These are phyloP conservation scores for Calocera viscosa DNA, from an alignment of 768 basidiomycete species.

Conservation along the genomic window DNA sequence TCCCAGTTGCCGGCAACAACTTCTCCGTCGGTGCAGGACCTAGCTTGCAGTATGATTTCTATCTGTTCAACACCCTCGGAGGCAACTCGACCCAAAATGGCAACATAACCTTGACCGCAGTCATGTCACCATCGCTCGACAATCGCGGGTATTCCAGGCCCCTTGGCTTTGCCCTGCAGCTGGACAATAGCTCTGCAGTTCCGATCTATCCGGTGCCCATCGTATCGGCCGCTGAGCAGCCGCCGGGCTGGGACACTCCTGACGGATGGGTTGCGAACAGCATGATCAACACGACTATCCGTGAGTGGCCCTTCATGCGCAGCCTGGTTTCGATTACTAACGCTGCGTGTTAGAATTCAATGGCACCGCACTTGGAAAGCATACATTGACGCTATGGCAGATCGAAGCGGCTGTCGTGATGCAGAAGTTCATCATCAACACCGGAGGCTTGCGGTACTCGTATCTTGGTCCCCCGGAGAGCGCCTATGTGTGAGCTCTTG, in stretches of 20 bases:
- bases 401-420: slow-evolving; percentile 49
- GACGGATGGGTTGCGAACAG: slow-evolving; percentile 46
- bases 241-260: neutral
- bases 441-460: slow-evolving; percentile 42
- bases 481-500: slow-evolving; percentile 18
- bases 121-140: slow-evolving; percentile 44
- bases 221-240: slow-evolving; percentile 20
- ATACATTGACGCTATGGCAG: slow-evolving; percentile 30
- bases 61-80: slow-evolving; percentile 40
- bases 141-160: slow-evolving; percentile 25
- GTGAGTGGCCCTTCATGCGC: slow-evolving; percentile 26
- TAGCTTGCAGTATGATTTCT: slow-evolving; percentile 56
- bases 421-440: slow-evolving; percentile 53
- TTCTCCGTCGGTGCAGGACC: slow-evolving; percentile 55
- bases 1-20: slow-evolving; percentile 36
- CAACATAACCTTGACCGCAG: slow-evolving; percentile 40
- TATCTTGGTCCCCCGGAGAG: slow-evolving; percentile 58
- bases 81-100: slow-evolving; percentile 19
- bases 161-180: slow-evolving; percentile 38
- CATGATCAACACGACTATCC: slow-evolving; percentile 34
- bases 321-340: neutral
- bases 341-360: neutral
- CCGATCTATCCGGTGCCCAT: slow-evolving; percentile 23
- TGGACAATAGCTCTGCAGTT: slow-evolving; percentile 33
- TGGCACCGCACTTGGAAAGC: neutral